These are phyloP conservation scores for Dactylonectria macrodidyma DNA, from an alignment of 2,329 filamentous ascomycete genomes.

Conservation along the genomic window DNA sequence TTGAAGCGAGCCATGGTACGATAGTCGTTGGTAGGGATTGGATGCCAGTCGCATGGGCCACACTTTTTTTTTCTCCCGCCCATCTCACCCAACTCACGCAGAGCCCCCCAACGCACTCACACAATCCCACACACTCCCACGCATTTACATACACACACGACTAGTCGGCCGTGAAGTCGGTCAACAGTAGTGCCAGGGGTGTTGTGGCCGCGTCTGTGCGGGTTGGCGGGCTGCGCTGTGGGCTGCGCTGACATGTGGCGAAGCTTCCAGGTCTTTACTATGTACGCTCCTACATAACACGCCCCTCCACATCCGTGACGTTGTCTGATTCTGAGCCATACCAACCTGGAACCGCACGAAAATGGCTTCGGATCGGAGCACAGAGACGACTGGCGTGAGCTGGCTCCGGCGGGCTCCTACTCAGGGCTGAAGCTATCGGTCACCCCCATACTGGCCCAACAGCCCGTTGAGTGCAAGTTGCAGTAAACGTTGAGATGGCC, in stretches of 20 bases:
- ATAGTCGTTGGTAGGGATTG: slow-evolving; percentile 25
- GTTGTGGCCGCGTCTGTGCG: slow-evolving; percentile 13
- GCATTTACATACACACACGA: slow-evolving; percentile 28
- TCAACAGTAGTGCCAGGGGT: slow-evolving; percentile 20
- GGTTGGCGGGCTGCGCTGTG: background rate
- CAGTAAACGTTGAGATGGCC: slow-evolving; percentile 18
- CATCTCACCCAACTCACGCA: slow-evolving; percentile 15
- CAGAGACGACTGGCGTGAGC: background rate
- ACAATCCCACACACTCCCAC: slow-evolving; percentile 19
- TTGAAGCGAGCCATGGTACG: slow-evolving; percentile 35
- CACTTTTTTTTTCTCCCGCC: slow-evolving; percentile 25
- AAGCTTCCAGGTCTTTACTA: slow-evolving; percentile 9
- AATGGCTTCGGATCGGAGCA: slow-evolving; percentile 1
- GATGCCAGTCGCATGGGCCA: slow-evolving; percentile 26
- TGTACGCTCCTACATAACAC: background rate
- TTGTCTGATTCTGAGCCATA: slow-evolving; percentile 42
- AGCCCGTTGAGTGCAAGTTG: background rate
- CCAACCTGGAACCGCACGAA: slow-evolving; percentile 14
- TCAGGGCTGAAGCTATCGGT: too few relatives aligned
- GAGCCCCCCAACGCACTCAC: slow-evolving; percentile 16
- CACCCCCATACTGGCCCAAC: background rate
- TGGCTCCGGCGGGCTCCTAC: slow-evolving; percentile 3
- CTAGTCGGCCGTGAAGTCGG: slow-evolving; percentile 18
- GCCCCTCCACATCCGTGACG: background rate
- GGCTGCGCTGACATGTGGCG: slow-evolving; percentile 28